Evolutionary conservation across 192 early-diverging fungal genomes (phyloP), one percentile per base, ranked within the genome.

Genomic region (Radiomyces spectabilis): DNA sequence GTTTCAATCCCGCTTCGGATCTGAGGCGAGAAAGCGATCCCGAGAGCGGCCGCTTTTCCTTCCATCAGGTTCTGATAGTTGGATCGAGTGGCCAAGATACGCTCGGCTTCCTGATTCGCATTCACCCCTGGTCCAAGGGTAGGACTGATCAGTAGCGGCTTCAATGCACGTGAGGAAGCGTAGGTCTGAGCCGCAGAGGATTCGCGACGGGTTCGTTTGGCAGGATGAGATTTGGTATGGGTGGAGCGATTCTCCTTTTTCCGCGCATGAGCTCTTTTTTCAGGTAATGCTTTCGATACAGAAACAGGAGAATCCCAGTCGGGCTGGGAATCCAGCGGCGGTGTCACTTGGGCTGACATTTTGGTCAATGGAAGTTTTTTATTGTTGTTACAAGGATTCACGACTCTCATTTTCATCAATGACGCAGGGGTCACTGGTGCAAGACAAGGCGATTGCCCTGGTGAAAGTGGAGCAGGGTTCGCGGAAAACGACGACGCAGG

Each of bases 61-160:
- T 93, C 87, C 27, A 91, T 58, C 1, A 95, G 81, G 52, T 89
- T 90, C 53, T 89, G 88, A 71, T 95, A 95, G 57, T 97, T 81
- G 26, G 76, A 78, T 57, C 68, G 73, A 2, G 72, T 63, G 4
- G 79, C 79, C 15, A 81, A 48, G 32, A 66, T 66, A 39, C 68
- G 69, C 30, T 62, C 67, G 6, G 61, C 67, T 27, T 62, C 60
- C 1, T 29, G 24, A 22, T 16, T 4, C 30, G 18, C n/a, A 22
- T 10, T 26, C 7, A 16, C 16, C 2, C 62, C 70, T 8, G 78
- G 73, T 27, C 62, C 74, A 25, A 78, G 41, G 13, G 46, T 69
- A 2, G 79, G 76, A 30, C 74, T 78, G 12, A 74, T 70, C 12
- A 75, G 30, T 10, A 66, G 41, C 10, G 64, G 64, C 33, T 66